Evolutionary conservation across 1,284 basidiomycete species (phyloP), one percentile per base, ranked within the genome.

Genomic region (Phylloboletellus chloephorus): DNA sequence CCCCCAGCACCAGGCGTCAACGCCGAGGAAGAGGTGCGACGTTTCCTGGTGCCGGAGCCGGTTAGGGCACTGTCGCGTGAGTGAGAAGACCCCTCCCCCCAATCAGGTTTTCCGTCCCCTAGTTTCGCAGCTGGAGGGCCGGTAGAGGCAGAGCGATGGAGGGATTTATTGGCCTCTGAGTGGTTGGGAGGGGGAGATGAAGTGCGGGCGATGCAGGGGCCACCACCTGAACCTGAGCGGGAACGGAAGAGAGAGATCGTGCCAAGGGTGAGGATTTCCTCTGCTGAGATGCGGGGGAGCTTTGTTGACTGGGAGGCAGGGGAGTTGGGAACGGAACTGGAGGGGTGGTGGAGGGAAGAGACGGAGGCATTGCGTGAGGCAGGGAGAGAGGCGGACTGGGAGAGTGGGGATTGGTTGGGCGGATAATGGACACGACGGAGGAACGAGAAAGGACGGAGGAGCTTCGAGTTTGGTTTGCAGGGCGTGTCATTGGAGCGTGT

Each of bases 181-280:
- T 24, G 9, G 17, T 22, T 47, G 8, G 43, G 45, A 28, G 46
- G 37, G 39, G 52, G 61, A 47, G 48, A 46, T 7, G 36, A 41
- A 39, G 36, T 33, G 20, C 47, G 47, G 4, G 10, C 7, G 47
- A 19, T 5, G 9, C 25, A 23, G 47, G 48, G 4, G 37, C 36
- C 21, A 23, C 47, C 34, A 9, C 44, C 7, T 24, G 54, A 40
- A 41, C 64, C 63, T 7, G 74, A 68, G 25, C 67, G 63, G 7
- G 68, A 20, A 34, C 74, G 72, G 56, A 76, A 74, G 45, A 78
- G 64, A 25, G 69, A 67, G 46, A 66, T 72, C 21, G 71, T 60
- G 25, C 70, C 66, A 23, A 71, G 54, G 10, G 68, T 64, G 39
- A 70, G 58, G 22, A 71, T 60, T 36, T 71, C 68, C 31, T 73